A percentile compares a stretch with the other conserved stretches of the same genome.
phyloP scores from a whole-genome alignment of 306 rosid genomes.

The Rubus idaeus region DNA sequence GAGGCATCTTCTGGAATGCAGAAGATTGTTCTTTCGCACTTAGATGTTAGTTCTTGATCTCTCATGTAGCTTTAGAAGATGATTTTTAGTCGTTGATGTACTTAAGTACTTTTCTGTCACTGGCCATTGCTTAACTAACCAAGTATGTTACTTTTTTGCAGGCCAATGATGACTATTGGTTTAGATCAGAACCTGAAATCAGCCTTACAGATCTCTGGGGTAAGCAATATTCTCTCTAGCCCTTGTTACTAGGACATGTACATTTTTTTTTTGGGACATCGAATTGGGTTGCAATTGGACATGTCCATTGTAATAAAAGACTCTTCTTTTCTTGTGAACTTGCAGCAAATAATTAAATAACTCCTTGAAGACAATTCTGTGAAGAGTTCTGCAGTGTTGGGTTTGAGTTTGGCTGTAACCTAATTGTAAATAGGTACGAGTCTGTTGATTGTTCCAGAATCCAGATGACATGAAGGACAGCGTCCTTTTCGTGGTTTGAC shows the following conservation, averaged over 20 bases:
- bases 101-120: not conserved
- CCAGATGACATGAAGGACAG: constrained; percentile 25
- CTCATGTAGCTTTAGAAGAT: not conserved
- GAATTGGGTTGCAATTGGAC: not conserved
- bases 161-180: constrained; percentile 81
- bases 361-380: constrained; percentile 30
- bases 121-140: not conserved
- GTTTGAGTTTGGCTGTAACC: constrained; percentile 16
- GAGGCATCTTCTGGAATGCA: constrained; percentile 56
- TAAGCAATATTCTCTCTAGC: constrained; percentile 36
- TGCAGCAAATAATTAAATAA: constrained; percentile 36
- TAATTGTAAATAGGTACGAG: constrained; percentile 32
- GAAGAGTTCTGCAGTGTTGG: constrained; percentile 16
- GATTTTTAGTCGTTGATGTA: not conserved
- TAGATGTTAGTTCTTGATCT: constrained; percentile 40
- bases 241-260: not conserved
- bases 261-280: not conserved
- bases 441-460: constrained; percentile 24
- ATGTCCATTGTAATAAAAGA: not conserved
- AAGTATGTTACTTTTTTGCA: constrained; percentile 27
- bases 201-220: constrained; percentile 69
- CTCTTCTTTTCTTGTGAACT: constrained; percentile 19
- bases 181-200: constrained; percentile 60
- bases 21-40: constrained; percentile 51
- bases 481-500: constrained; percentile 19